Conservation (phyloP, 192 early-diverging fungal genomes). For the Thamnidium elegans region DNA sequence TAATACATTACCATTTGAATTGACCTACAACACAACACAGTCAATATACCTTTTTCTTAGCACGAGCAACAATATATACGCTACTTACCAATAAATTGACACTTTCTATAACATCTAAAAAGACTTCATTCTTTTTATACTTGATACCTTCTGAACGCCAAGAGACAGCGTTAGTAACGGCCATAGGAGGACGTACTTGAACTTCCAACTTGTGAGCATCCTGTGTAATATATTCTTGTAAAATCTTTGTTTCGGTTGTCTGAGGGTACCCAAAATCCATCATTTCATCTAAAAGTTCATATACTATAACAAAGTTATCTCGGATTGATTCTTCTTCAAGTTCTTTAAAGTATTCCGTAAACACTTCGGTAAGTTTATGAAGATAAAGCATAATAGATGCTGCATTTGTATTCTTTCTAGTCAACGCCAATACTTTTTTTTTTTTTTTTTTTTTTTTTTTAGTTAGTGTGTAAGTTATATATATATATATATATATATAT, state of each 20-base stretch:
- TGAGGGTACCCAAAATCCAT: conserved; percentile 92
- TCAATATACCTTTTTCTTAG: not conserved
- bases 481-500: not conserved
- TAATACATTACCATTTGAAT: conserved; percentile 48
- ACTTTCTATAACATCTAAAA: conserved; percentile 95
- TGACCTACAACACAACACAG: not conserved
- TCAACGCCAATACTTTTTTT: conserved; percentile 82
- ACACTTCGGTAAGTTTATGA: conserved; percentile 89
- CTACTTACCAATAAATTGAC: conserved; percentile 60
- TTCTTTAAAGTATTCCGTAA: conserved; percentile 91
- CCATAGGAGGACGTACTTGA: conserved; percentile 86
- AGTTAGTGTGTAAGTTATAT: too few species aligned
- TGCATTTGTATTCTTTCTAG: conserved; percentile 97
- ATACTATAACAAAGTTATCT: conserved; percentile 91
- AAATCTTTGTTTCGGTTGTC: conserved; percentile 84
- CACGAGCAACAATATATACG: not conserved
- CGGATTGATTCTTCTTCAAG: conserved; percentile 88
- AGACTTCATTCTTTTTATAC: conserved; percentile 97
- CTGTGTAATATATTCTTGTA: conserved; percentile 95
- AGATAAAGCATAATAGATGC: conserved; percentile 93
- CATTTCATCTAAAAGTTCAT: conserved; percentile 89
- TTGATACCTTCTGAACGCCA: conserved; percentile 69
- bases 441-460: not conserved
- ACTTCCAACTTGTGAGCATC: conserved; percentile 94
- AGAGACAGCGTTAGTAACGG: conserved; percentile 69